Evolutionary conservation across 148 eudicot species (phyloP), one percentile per base, ranked within the genome.

Genomic region (Tetragonia tetragonoides): DNA sequence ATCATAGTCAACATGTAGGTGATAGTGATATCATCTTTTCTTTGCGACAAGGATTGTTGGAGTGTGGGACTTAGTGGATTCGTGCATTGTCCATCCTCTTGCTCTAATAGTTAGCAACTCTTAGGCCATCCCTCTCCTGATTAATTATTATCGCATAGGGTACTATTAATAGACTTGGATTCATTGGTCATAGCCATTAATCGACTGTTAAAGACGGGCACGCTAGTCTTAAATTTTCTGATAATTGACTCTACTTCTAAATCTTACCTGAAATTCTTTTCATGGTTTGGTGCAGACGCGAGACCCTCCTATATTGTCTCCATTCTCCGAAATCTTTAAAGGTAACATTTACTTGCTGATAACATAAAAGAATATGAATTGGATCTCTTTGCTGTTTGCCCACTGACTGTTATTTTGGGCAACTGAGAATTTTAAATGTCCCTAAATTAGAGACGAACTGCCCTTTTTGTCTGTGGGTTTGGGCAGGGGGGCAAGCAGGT

Each of bases 251-350:
- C 60, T 7, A n/a, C 6, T 61, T 46, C 7, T 44, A 3, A 17
- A 15, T 42, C 28, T 59, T 60, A 23, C 38, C 41, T 14, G 37
- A 49, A 68, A 53, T 40, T 62, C 28, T 67, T 60, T 81, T 75
- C 11, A 42, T 74, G 62, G 47, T 68, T 57, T 60, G 41, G n/a
- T 86, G 84, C 97, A 93, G 99, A 89, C 85, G 66, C 91, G 92
- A 74, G 80, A 90, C 39, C 89, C 92, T 70, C 97, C 97, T 70
- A 89, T 95, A 82, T 78, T 95, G 75, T 97, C 97, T 82, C 94
- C 97, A 62, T 93, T 95, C 82, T 89, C 97, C 77, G 87, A 81
- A 68, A 63, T 95, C 68, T 64, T 95, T 9, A 87, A 82, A 88
- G 97, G 99, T 93, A 80, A 78, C 42, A 39, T 56, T 28, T 28